Conservation (phyloP, 768 basidiomycete species). For the Filobasidium floriforme region DNA sequence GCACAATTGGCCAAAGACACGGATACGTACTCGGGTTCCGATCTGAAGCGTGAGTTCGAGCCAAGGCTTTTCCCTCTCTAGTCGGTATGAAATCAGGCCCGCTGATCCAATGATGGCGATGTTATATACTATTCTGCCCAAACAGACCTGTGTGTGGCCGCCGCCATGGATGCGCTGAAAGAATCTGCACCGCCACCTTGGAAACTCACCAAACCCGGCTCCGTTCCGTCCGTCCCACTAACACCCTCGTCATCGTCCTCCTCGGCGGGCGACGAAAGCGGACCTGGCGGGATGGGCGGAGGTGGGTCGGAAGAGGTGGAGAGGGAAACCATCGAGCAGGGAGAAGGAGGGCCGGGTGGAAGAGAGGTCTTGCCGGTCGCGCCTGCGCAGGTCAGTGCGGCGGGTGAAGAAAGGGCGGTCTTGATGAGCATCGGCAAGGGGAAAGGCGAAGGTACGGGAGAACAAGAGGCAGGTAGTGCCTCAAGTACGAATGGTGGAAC, state of each 20-base stretch:
- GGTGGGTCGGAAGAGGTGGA: neutral
- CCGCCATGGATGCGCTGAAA: constrained; percentile 84
- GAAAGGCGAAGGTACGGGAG: neutral
- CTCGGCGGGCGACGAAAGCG: neutral
- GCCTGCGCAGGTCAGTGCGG: neutral
- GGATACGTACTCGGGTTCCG: constrained; percentile 78
- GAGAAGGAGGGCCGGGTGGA: neutral
- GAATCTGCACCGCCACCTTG: constrained; percentile 75
- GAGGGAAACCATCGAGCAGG: neutral
- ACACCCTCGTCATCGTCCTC: neutral
- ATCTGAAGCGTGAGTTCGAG: constrained; percentile 75
- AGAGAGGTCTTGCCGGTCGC: neutral
- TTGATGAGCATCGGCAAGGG: neutral
- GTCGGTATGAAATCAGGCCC: no score
- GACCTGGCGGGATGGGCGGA: neutral
- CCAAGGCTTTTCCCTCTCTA: no score
- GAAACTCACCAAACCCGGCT: constrained; percentile 37
- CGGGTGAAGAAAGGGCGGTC: neutral
- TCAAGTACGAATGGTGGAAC: neutral
- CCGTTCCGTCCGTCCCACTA: neutral
- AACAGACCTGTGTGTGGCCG: constrained; percentile 82
- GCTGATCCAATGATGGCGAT: neutral
- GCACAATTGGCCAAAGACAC: constrained; percentile 34
- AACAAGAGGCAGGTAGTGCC: neutral
- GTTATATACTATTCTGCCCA: neutral